Conservation (phyloP, 2,329 filamentous ascomycete genomes). For the Aspergillus arachidicola region DNA sequence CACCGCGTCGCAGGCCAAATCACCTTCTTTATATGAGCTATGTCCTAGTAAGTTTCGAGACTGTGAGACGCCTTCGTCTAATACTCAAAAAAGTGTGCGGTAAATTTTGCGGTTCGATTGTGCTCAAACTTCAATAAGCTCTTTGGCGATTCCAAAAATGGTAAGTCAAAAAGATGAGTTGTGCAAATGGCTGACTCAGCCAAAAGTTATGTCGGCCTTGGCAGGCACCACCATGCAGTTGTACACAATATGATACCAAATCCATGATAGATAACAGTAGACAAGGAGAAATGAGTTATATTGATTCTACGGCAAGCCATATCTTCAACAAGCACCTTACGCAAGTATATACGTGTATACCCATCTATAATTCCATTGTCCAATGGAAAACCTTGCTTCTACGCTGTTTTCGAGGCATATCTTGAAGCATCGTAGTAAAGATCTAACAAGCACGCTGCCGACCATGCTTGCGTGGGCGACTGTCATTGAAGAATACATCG, state of each 20-base stretch:
- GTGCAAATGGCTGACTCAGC: conserved; percentile 22
- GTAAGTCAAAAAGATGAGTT: conserved; percentile 12
- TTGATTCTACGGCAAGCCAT: background rate
- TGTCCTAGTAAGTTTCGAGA: background rate
- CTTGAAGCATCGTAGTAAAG: conserved; percentile 86
- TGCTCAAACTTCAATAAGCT: conserved; percentile 13
- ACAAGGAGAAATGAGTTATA: background rate
- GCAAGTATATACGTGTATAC: background rate
- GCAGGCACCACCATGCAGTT: background rate
- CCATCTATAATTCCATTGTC: conserved; percentile 1
- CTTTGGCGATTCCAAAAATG: conserved; percentile 17
- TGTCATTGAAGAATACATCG: conserved; percentile 39
- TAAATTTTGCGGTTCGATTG: conserved; percentile 7
- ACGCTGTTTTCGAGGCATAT: conserved; percentile 24
- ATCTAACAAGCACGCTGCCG: conserved; percentile 89
- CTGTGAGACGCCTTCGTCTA: background rate
- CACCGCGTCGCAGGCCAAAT: background rate
- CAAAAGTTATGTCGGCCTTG: background rate
- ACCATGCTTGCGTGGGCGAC: conserved; percentile 97
- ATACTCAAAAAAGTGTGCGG: conserved; percentile 3
- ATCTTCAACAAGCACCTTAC: background rate
- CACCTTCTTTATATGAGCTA: background rate
- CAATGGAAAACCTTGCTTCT: background rate
- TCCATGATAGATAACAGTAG: background rate
- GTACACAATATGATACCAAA: background rate